Percentiles rank a stretch among this genome's conserved stretches.
Evolutionary conservation across 2,329 filamentous ascomycete species (phyloP).

Genomic region (Phaeosphaeriaceae sp.): DNA sequence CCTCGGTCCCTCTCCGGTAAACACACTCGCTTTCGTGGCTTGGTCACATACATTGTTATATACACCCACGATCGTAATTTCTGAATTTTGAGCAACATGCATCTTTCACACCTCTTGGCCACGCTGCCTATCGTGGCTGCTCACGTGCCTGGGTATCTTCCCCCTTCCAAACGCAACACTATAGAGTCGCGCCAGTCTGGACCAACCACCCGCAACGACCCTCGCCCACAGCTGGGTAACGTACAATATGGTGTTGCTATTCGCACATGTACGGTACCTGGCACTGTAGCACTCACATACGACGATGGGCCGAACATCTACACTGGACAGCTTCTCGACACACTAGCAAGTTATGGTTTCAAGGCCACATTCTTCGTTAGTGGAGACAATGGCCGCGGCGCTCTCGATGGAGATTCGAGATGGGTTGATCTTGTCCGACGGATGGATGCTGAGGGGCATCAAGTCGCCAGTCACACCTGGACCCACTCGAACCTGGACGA

Average conservation of each 20-base stretch:
- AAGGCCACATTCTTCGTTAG: conserved; percentile 72
- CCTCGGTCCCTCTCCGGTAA: background rate
- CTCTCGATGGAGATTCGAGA: background rate
- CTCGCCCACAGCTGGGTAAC: conserved; percentile 59
- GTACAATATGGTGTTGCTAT: conserved; percentile 64
- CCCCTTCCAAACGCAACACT: background rate
- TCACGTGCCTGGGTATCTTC: background rate
- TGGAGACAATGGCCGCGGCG: conserved; percentile 52
- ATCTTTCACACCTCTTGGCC: background rate
- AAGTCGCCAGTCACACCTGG: conserved; percentile 65
- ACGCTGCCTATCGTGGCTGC: background rate
- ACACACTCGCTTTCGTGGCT: background rate
- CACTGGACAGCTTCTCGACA: conserved; percentile 65
- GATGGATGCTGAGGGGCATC: conserved; percentile 61
- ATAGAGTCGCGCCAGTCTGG: conserved; percentile 46
- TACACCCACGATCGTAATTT: background rate
- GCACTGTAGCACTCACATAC: conserved; percentile 68
- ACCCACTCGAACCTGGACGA: conserved; percentile 55
- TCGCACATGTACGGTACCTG: conserved; percentile 58
- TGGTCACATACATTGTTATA: background rate
- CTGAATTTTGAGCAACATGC: background rate
- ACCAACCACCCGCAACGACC: conserved; percentile 58
- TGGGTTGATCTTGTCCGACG: conserved; percentile 57
- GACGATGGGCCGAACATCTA: conserved; percentile 69
- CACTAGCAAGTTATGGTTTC: conserved; percentile 63